phyloP scores from a whole-genome alignment of 2,329 filamentous ascomycete species.

The Capronia epimyces region DNA sequence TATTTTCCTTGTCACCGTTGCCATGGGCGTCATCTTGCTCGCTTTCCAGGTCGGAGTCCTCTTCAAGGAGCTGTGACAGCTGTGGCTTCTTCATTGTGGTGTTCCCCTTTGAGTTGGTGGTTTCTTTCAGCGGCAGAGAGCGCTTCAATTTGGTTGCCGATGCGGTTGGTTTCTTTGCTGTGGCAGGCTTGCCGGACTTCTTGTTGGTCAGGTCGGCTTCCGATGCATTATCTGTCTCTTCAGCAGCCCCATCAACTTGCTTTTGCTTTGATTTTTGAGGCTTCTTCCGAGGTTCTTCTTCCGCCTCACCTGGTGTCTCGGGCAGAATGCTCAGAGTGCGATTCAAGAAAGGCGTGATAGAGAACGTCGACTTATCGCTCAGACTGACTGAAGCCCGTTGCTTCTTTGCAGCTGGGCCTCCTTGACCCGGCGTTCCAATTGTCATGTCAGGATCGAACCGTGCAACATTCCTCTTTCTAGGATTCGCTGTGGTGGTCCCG shows the following conservation, averaged over 20 bases:
- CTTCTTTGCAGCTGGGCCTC: slow-evolving; percentile 50
- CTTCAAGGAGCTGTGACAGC: slow-evolving; percentile 31
- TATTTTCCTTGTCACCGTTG: slow-evolving; percentile 17
- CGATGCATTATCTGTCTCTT: slow-evolving; percentile 7
- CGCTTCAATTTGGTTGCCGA: slow-evolving; percentile 9
- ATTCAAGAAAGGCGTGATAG: slow-evolving; percentile 89
- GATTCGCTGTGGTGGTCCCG: slow-evolving; percentile 27
- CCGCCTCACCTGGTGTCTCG: slow-evolving; percentile 35
- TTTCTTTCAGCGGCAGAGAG: slow-evolving; percentile 34
- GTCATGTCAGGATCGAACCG: slow-evolving; percentile 42
- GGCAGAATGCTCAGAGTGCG: slow-evolving; percentile 58
- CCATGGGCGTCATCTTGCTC: slow-evolving; percentile 8
- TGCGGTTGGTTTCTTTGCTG: slow-evolving; percentile 2
- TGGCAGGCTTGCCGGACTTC: slow-evolving; percentile 13
- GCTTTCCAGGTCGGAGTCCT: slow-evolving; percentile 21
- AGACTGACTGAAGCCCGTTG: slow-evolving; percentile 55
- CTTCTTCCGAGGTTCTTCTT: slow-evolving; percentile 29
- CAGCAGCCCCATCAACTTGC: slow-evolving; percentile 14
- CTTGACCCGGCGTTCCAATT: slow-evolving; percentile 49
- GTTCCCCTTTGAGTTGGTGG: slow-evolving; percentile 39
- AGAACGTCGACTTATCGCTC: slow-evolving; percentile 87
- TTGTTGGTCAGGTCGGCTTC: slow-evolving; percentile 5
- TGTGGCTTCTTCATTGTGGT: slow-evolving; percentile 25
- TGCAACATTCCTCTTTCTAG: slow-evolving; percentile 41
- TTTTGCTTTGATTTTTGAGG: slow-evolving; percentile 22